A percentile compares a stretch with the other conserved stretches of the same genome.
phyloP scores from a whole-genome alignment of 345 rosid genomes.

The Eutrema japonicum region DNA sequence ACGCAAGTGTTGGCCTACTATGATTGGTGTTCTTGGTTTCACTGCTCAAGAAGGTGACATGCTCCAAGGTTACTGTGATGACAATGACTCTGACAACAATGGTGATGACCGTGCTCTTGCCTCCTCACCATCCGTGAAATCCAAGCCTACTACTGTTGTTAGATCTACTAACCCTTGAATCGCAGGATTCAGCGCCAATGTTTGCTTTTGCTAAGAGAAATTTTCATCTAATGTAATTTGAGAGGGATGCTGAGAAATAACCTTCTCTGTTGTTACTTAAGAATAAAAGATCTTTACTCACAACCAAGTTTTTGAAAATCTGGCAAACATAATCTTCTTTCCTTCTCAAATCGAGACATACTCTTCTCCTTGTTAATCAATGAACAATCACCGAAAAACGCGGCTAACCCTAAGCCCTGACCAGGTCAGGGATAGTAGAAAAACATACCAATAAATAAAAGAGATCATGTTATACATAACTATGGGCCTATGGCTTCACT shows the following conservation, averaged over 20 bases:
- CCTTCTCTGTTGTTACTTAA: constrained; percentile 30
- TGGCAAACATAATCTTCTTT: background rate
- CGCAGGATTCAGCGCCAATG: background rate
- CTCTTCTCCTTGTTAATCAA: constrained; percentile 8
- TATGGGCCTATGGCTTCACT: constrained; percentile 73
- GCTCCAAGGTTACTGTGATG: constrained; percentile 74
- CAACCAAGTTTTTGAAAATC: background rate
- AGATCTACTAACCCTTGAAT: constrained; percentile 36
- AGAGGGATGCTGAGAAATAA: constrained; percentile 7
- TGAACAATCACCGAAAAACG: background rate
- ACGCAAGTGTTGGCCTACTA: constrained; percentile 64
- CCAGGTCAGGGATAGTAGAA: constrained; percentile 4
- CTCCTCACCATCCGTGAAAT: constrained; percentile 34
- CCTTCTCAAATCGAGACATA: constrained; percentile 2
- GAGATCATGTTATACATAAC: constrained; percentile 30
- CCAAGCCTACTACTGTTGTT: constrained; percentile 24
- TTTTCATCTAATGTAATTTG: constrained; percentile 24
- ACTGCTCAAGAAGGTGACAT: constrained; percentile 66
- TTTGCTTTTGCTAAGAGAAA: background rate
- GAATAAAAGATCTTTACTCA: background rate
- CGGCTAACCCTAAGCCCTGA: constrained; percentile 17
- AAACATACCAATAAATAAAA: constrained; percentile 20
- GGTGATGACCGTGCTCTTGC: constrained; percentile 28
- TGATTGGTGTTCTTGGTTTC: constrained; percentile 65
- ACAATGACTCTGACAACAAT: constrained; percentile 17